A percentile compares a stretch with the other conserved stretches of the same genome.
Conservation (phyloP, 164 flowering plant genomes). For the Umbellularia californica region DNA sequence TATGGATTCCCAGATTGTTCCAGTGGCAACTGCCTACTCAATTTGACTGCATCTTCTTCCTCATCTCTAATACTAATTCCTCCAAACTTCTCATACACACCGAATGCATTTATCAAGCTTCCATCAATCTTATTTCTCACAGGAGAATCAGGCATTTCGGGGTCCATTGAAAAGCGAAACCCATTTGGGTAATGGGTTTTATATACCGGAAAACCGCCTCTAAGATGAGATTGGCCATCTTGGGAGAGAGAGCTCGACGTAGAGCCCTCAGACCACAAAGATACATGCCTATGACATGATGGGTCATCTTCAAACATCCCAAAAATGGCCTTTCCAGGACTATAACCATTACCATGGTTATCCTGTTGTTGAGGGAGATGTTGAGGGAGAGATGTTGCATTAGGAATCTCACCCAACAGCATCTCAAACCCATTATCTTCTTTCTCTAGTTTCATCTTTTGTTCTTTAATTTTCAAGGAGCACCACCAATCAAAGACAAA, state of each 20-base stretch:
- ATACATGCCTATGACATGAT: conserved; percentile 14
- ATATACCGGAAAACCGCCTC: conserved; percentile 12
- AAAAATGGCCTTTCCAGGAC: conserved; percentile 6
- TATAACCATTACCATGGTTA: conserved; percentile 5
- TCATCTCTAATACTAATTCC: conserved; percentile 29
- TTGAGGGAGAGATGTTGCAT: conserved; percentile 25
- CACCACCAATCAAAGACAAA: not conserved
- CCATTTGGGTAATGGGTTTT: conserved; percentile 16
- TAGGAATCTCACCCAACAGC: conserved; percentile 37
- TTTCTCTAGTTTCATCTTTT: conserved; percentile 23
- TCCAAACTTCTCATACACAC: conserved; percentile 24
- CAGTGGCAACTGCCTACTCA: not conserved
- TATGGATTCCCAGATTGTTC: conserved; percentile 5
- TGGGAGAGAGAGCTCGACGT: conserved; percentile 21
- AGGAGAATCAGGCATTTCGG: conserved; percentile 16
- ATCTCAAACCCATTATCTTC: conserved; percentile 29
- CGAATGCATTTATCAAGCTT: conserved; percentile 19
- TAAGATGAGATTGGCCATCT: conserved; percentile 3
- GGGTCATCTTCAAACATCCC: conserved; percentile 22
- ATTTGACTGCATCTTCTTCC: conserved; percentile 7
- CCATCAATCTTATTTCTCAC: conserved; percentile 15
- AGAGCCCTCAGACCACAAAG: conserved; percentile 29
- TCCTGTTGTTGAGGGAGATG: conserved; percentile 4
- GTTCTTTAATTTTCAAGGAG: no score
- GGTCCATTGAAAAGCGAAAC: conserved; percentile 14